Evolutionary conservation across 306 rosid genomes (phyloP).

Genomic region (Dicorynia guianensis): DNA sequence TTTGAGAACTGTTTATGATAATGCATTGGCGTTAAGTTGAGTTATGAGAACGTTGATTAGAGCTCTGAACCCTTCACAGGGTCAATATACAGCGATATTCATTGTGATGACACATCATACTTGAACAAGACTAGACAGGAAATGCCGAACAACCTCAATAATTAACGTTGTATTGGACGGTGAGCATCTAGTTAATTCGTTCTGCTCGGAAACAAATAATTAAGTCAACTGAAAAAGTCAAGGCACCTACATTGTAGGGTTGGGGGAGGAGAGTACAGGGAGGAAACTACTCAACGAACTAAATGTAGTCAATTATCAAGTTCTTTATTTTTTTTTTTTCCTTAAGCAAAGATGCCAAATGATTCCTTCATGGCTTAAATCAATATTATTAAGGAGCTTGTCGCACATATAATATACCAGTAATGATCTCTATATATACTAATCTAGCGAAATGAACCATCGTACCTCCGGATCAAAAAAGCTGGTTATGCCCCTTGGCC

Average conservation of each 20-base stretch:
- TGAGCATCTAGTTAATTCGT: background rate
- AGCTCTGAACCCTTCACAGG: background rate
- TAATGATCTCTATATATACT: slow-evolving; percentile 27
- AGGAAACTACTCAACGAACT: slow-evolving; percentile 13
- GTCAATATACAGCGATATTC: background rate
- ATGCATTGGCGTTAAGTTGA: background rate
- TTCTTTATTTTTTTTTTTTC: background rate
- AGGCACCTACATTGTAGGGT: slow-evolving; percentile 39
- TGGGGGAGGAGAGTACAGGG: background rate
- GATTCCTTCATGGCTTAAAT: slow-evolving; percentile 38
- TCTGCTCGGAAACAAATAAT: slow-evolving; percentile 22
- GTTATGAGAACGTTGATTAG: background rate
- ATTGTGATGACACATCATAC: background rate
- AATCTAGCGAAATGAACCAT: background rate
- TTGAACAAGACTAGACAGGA: slow-evolving; percentile 33
- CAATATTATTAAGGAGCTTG: slow-evolving; percentile 19
- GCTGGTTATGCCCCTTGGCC: slow-evolving; percentile 10
- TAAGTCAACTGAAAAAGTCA: slow-evolving; percentile 44
- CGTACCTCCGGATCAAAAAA: slow-evolving; percentile 17
- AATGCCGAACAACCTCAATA: slow-evolving; percentile 35
- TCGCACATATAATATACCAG: slow-evolving; percentile 6
- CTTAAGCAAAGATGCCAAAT: slow-evolving; percentile 43
- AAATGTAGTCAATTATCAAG: slow-evolving; percentile 23
- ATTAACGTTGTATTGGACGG: background rate
- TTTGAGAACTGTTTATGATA: background rate